A percentile compares a stretch with the other conserved stretches of the same genome.
These are phyloP conservation scores for Blastobotrys mokoenaii DNA, from an alignment of 805 yeast genomes.

Conservation along the genomic window DNA sequence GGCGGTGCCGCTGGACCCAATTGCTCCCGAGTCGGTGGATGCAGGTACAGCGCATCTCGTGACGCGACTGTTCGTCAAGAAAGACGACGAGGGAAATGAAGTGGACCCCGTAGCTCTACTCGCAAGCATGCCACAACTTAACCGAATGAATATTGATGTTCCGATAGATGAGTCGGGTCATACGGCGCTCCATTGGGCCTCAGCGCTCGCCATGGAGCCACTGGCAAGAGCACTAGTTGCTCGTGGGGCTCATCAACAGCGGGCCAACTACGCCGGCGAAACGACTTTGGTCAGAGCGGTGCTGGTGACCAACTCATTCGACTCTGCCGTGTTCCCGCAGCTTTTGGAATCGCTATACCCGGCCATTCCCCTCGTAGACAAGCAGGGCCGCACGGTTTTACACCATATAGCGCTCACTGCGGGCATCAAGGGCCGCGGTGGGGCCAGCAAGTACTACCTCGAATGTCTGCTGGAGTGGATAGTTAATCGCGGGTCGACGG, in stretches of 20 bases:
- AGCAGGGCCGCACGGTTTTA: slow-evolving; percentile 66
- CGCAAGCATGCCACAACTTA: slow-evolving; percentile 17
- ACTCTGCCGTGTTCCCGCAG: slow-evolving; percentile 62
- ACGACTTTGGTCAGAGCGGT: slow-evolving; percentile 80
- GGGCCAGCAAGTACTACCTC: slow-evolving; percentile 65
- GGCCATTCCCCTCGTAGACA: slow-evolving; percentile 54
- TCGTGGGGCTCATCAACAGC: slow-evolving; percentile 56
- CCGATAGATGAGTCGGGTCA: slow-evolving; percentile 92
- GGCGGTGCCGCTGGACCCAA: slow-evolving; percentile 36
- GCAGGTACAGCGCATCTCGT: slow-evolving; percentile 3
- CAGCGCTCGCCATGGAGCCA: slow-evolving; percentile 73
- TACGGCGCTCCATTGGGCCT: slow-evolving; percentile 92
- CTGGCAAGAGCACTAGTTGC: slow-evolving; percentile 62
- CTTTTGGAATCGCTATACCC: slow-evolving; percentile 71
- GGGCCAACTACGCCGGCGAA: slow-evolving; percentile 80
- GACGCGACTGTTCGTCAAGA: slow-evolving; percentile 3
- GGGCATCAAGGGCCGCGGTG: slow-evolving; percentile 64
- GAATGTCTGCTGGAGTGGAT: slow-evolving; percentile 73
- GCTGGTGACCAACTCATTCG: slow-evolving; percentile 75
- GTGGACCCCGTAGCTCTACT: slow-evolving; percentile 4
- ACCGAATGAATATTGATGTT: slow-evolving; percentile 54
- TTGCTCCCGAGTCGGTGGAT: slow-evolving; percentile 20
- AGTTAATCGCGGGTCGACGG: slow-evolving; percentile 41
- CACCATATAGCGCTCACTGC: slow-evolving; percentile 83
- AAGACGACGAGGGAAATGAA: background rate